phyloP scores from a whole-genome alignment of 257 asterid genomes.

The Jaltomata sinuosa region DNA sequence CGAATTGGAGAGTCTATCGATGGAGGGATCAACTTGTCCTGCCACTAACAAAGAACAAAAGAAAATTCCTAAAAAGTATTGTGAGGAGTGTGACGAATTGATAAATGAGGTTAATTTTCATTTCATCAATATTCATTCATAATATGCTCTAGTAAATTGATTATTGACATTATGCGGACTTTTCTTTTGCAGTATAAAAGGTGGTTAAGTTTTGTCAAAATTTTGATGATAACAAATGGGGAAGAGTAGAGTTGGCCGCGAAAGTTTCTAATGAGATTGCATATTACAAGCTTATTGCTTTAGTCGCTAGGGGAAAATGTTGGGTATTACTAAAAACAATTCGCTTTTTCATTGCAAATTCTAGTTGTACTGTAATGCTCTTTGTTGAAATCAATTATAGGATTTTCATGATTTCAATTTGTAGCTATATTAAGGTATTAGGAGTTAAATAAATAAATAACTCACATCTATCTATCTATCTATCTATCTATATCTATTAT shows the following conservation, averaged over 20 bases:
- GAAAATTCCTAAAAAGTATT: not conserved
- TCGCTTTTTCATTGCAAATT: not conserved
- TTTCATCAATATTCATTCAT: not conserved
- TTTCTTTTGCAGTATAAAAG: not conserved
- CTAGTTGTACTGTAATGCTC: not conserved
- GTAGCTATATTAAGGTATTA: not conserved
- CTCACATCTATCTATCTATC: no score
- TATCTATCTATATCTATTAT: no score
- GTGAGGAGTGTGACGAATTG: not conserved
- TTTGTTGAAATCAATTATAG: not conserved
- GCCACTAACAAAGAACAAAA: not conserved
- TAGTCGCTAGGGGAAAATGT: not conserved
- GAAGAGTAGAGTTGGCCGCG: not conserved
- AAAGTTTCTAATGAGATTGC: not conserved
- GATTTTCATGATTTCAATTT: not conserved
- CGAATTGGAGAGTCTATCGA: not conserved
- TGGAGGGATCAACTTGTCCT: not conserved
- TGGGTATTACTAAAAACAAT: not conserved
- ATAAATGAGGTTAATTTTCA: not conserved
- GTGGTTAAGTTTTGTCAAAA: not conserved
- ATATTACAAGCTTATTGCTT: not conserved
- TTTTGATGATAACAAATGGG: no score
- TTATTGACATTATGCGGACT: not conserved
- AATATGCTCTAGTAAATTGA: not conserved
- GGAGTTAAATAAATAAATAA: not conserved